These are phyloP conservation scores for Chrysosporium queenslandicum DNA, from an alignment of 2,329 filamentous ascomycete genomes.

Conservation along the genomic window DNA sequence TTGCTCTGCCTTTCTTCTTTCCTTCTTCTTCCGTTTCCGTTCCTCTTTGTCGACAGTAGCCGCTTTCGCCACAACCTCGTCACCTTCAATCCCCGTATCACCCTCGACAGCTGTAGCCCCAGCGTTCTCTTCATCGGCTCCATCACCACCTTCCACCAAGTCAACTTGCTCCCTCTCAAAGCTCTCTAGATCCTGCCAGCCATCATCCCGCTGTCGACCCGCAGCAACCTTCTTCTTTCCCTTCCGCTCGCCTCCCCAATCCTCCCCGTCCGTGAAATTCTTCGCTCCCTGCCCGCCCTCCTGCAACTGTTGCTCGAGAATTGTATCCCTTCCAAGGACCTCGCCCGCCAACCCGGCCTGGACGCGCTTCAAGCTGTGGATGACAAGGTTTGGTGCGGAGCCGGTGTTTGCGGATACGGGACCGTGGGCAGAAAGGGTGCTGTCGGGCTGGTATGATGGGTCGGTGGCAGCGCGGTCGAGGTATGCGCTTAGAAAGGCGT, in stretches of 20 bases:
- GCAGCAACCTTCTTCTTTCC: constrained; percentile 6
- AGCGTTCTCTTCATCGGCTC: constrained; percentile 12
- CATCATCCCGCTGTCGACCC: constrained; percentile 9
- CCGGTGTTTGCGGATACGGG: constrained; percentile 35
- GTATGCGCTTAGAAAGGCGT: constrained; percentile 36
- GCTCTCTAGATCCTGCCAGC: constrained; percentile 24
- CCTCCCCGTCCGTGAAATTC: constrained; percentile 16
- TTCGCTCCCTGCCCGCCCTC: not conserved
- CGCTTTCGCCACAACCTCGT: constrained; percentile 33
- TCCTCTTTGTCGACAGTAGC: constrained; percentile 42
- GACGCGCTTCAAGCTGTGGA: constrained; percentile 39
- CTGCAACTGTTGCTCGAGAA: constrained; percentile 25
- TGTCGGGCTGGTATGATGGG: constrained; percentile 36
- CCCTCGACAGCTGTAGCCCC: constrained; percentile 29
- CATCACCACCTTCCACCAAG: constrained; percentile 20
- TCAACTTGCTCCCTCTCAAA: constrained; percentile 30
- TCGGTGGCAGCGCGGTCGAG: constrained; percentile 35
- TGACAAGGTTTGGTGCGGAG: constrained; percentile 33
- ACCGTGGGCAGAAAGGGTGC: constrained; percentile 36
- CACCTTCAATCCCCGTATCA: constrained; percentile 31
- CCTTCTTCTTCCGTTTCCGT: constrained; percentile 48
- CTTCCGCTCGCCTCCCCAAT: constrained; percentile 30
- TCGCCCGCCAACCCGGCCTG: constrained; percentile 37
- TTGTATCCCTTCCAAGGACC: constrained; percentile 34
- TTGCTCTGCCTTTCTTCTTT: constrained; percentile 39